Percentiles rank a stretch among this genome's conserved stretches.
Evolutionary conservation across 192 early-diverging fungal genomes (phyloP).

Genomic region (Backusella circina): DNA sequence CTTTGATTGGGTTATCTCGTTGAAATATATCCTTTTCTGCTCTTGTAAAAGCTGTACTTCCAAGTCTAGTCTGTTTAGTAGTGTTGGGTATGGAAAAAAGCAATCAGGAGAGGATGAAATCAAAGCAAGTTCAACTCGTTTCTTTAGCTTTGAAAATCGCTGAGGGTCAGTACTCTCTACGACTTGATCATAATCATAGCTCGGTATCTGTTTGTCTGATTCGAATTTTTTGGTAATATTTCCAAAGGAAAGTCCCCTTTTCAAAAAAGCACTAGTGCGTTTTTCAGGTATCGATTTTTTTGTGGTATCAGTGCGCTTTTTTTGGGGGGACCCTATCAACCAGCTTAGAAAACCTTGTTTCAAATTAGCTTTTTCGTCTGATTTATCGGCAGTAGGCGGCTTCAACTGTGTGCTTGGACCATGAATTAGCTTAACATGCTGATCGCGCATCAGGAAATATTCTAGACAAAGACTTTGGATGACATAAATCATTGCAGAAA

Average conservation of each 20-base stretch:
- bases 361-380: neutral
- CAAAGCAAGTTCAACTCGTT: conserved; percentile 53
- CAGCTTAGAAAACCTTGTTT: neutral
- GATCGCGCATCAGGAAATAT: conserved; percentile 64
- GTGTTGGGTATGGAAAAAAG: conserved; percentile 71
- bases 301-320: neutral
- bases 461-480: conserved; percentile 80
- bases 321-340: neutral
- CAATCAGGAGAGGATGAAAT: conserved; percentile 82
- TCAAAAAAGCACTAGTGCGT: neutral
- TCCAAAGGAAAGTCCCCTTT: neutral
- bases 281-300: neutral
- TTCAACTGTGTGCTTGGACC: neutral
- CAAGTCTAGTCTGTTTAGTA: conserved; percentile 58
- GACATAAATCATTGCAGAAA: conserved; percentile 70
- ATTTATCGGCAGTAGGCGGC: neutral
- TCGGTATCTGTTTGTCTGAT: neutral
- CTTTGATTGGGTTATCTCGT: neutral
- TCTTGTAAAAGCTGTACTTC: conserved; percentile 40
- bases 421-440: conserved; percentile 46
- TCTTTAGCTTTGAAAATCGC: conserved; percentile 36
- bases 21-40: neutral
- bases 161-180: conserved; percentile 31
- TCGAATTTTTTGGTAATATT: neutral
- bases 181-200: neutral